Evolutionary conservation across 202 grass and related monocot species (phyloP), one percentile per base, ranked within the genome.

Genomic region (Setaria viridis): DNA sequence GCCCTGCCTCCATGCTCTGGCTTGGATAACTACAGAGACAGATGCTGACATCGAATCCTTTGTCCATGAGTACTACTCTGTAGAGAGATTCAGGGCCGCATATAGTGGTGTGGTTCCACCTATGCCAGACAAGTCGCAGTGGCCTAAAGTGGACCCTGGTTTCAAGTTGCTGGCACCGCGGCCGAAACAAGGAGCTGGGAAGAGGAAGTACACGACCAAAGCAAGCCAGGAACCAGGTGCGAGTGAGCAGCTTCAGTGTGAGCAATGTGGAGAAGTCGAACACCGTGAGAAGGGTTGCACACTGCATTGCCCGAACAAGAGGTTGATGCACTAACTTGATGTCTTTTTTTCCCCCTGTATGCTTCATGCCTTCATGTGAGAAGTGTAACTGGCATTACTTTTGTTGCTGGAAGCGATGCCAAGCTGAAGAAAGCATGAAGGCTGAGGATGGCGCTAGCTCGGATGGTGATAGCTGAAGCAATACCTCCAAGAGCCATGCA

Each of bases 1-100:
- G 62, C 78, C 78, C 7, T 80, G 78, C 47, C 62, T 80, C 35
- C 78, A 80, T 54, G 78, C 78, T 80, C 64, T 67, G 47, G 78
- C 78, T 39, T 67, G 63, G 78, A 80, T 80, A 67, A 80, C 17
- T 21, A 80, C 62, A 15, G 78, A 80, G 78, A 9, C 6, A 39
- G 50, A 80, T 25, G 47, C 20, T 54, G 47, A 80, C 62, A 13
- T 80, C 62, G 47, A 80, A 53, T 80, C 62, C 13, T 80, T 80
- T 67, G 17, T 80, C 47, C 47, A 21, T 41, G 47, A 80, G 25
- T 80, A 67, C 46, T 79, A 79, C 77, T 79, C 60, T 79, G 60
- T 79, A 20, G 77, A 79, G 77, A 39, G 62, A 11, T 80, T 80
- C 53, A 80, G 49, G 47, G 78, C 78, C 3, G 62, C 62, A 25